Evolutionary conservation across 768 basidiomycete genomes (phyloP).

Genomic region (Leccinum barrowsii): DNA sequence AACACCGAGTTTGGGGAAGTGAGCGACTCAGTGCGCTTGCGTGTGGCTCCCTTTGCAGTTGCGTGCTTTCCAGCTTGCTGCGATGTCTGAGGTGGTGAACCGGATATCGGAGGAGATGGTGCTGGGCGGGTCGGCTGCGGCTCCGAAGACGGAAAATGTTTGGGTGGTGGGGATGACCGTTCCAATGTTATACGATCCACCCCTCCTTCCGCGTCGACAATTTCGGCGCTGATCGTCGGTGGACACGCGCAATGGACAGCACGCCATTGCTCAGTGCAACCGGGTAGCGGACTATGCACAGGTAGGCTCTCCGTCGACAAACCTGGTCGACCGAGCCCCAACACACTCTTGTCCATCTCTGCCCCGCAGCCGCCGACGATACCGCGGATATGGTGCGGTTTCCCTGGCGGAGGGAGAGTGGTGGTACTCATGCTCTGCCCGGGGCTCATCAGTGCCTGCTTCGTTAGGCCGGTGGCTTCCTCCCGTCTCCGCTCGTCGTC

Average conservation of each 20-base stretch:
- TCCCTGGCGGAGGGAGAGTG: conserved; percentile 31
- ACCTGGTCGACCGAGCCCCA: conserved; percentile 71
- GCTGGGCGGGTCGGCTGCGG: conserved; percentile 24
- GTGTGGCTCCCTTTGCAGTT: conserved; percentile 39
- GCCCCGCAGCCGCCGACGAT: background rate
- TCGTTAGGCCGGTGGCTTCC: conserved; percentile 22
- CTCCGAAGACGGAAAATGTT: conserved; percentile 16
- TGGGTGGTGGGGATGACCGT: conserved; percentile 4
- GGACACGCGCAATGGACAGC: background rate
- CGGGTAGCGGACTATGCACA: conserved; percentile 1
- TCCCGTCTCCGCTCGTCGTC: conserved; percentile 22
- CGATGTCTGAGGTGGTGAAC: background rate
- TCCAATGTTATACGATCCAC: conserved; percentile 4
- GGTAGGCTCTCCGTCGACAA: conserved; percentile 72
- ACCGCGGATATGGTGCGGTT: conserved; percentile 2
- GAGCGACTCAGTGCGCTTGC: conserved; percentile 21
- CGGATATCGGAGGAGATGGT: conserved; percentile 17
- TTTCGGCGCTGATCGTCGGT: conserved; percentile 2
- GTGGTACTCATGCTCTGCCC: conserved; percentile 25
- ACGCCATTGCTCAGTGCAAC: background rate
- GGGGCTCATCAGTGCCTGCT: conserved; percentile 20
- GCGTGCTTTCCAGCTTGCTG: conserved; percentile 35
- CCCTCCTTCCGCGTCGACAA: background rate
- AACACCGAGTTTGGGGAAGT: conserved; percentile 80
- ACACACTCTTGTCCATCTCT: conserved; percentile 72